These are phyloP conservation scores for Paracamarosporium sp. DNA, from an alignment of 2,329 filamentous ascomycete genomes.

Conservation along the genomic window DNA sequence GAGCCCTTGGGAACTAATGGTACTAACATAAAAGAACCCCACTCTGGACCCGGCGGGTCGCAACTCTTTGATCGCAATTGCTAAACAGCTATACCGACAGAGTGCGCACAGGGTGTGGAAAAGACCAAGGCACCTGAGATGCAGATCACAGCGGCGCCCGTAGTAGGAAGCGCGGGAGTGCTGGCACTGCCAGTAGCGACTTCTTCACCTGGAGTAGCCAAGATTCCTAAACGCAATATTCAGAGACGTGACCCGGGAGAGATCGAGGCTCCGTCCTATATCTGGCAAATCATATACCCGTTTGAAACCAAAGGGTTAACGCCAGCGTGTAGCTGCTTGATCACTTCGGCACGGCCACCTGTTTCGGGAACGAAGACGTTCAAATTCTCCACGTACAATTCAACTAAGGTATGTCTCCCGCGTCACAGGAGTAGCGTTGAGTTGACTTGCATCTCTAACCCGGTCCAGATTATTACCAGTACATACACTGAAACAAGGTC, in stretches of 20 bases:
- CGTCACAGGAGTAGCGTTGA: not conserved
- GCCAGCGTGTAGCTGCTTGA: not conserved
- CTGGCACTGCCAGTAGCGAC: no score
- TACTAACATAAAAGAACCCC: not conserved
- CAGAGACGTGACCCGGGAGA: not conserved
- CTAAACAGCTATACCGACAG: not conserved
- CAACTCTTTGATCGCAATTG: not conserved
- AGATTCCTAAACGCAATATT: not conserved
- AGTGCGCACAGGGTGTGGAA: not conserved
- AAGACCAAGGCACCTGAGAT: not conserved
- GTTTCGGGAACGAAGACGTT: not conserved
- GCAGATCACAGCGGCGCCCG: not conserved
- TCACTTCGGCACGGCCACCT: not conserved
- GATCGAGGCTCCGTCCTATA: not conserved
- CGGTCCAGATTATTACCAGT: not conserved
- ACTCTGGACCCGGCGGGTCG: not conserved
- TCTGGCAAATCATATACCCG: not conserved
- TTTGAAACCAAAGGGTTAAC: not conserved
- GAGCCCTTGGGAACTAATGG: not conserved
- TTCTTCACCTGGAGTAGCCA: not conserved
- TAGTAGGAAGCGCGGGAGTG: no score
- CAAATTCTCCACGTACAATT: not conserved
- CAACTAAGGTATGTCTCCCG: not conserved
- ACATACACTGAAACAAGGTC: not conserved
- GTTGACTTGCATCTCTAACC: not conserved